Conservation (phyloP, 1,139 yeast species). For the Candida buenavistaensis region DNA sequence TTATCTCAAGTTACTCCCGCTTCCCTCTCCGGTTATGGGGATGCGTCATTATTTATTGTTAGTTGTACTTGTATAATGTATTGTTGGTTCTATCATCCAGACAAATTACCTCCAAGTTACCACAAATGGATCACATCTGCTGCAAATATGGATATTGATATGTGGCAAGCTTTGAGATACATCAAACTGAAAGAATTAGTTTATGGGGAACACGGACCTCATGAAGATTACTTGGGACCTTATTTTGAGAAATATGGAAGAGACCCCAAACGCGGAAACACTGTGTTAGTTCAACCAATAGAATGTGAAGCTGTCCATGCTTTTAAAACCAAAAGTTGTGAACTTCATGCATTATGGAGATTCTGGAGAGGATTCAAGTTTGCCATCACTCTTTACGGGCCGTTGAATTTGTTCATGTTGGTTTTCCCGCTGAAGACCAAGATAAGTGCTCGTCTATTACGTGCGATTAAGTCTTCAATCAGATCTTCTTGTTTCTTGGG, state of each 20-base stretch:
- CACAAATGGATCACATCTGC: conserved; percentile 43
- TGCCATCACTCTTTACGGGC: conserved; percentile 35
- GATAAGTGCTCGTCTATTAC: conserved; percentile 20
- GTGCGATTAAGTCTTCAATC: conserved; percentile 25
- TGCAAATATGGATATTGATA: conserved; percentile 38
- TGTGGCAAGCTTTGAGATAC: conserved; percentile 23
- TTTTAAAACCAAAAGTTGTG: conserved; percentile 33
- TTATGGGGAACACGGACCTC: conserved; percentile 28
- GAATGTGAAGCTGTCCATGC: conserved; percentile 36
- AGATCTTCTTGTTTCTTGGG: conserved; percentile 38
- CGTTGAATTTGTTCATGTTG: conserved; percentile 32
- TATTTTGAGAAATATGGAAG: conserved; percentile 29
- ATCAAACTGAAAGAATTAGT: conserved; percentile 22
- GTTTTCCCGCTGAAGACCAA: conserved; percentile 24
- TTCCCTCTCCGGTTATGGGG: conserved; percentile 21
- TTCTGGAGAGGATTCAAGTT: conserved; percentile 35
- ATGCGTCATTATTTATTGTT: conserved; percentile 28
- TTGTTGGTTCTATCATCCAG: conserved; percentile 36
- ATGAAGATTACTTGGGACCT: conserved; percentile 20
- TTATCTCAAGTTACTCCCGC: conserved; percentile 21
- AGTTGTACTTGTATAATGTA: conserved; percentile 35
- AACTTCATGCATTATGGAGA: conserved; percentile 40
- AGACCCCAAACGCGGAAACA: conserved; percentile 24
- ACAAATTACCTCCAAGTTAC: conserved; percentile 36
- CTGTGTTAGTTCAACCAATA: conserved; percentile 24